Evolutionary conservation across 306 rosid species (phyloP).

Genomic region (Oemleria cerasiformis): DNA sequence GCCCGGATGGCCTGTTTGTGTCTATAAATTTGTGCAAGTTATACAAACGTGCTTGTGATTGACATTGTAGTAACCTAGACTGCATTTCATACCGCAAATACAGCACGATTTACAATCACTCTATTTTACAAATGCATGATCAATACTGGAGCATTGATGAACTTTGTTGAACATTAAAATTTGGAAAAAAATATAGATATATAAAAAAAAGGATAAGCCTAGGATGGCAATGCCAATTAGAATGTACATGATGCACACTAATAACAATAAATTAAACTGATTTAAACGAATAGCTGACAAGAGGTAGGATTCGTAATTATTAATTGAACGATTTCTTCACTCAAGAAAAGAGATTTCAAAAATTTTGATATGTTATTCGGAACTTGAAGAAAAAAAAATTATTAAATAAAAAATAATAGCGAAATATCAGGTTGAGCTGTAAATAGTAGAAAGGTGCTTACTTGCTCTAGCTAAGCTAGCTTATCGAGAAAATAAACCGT

Average conservation of each 20-base stretch:
- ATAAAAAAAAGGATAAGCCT: not conserved
- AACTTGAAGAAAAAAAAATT: not conserved
- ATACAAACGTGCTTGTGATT: not conserved
- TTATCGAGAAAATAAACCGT: not conserved
- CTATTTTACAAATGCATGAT: not conserved
- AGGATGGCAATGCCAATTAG: not conserved
- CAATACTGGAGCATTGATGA: not conserved
- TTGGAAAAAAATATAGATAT: not conserved
- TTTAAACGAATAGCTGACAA: not conserved
- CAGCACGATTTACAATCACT: not conserved
- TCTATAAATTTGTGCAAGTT: not conserved
- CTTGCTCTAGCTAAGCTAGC: not conserved
- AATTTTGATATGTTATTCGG: not conserved
- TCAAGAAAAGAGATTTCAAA: not conserved
- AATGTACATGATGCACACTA: not conserved
- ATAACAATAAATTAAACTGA: not conserved
- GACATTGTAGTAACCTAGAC: not conserved
- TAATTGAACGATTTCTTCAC: not conserved
- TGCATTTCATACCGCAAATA: not conserved
- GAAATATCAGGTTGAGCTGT: not conserved
- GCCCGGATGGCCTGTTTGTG: not conserved
- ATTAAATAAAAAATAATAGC: not conserved
- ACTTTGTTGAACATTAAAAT: not conserved
- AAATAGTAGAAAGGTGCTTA: slow-evolving; percentile 10
- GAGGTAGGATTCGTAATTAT: not conserved